phyloP scores from a whole-genome alignment of 176 grass and related monocot genomes.

The Cenchrus purpureus region DNA sequence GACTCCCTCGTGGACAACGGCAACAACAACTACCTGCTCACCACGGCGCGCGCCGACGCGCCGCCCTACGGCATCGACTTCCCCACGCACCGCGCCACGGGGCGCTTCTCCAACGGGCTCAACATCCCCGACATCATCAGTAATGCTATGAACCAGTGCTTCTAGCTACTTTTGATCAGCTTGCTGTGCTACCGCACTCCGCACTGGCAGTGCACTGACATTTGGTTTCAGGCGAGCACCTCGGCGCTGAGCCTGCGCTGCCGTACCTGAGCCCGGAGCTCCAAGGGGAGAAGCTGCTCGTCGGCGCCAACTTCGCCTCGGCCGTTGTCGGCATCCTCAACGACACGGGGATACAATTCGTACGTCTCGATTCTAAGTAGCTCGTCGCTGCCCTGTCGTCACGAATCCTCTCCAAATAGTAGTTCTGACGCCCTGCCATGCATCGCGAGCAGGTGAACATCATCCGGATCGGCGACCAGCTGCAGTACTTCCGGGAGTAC shows the following conservation, averaged over 20 bases:
- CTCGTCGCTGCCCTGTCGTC: neutral
- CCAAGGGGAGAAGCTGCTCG: constrained; percentile 70
- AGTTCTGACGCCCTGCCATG: neutral
- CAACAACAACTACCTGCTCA: constrained; percentile 94
- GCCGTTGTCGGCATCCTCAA: constrained; percentile 94
- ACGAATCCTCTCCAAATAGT: neutral
- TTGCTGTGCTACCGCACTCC: neutral
- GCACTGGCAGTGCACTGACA: neutral
- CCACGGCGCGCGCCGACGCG: constrained; percentile 81
- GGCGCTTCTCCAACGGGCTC: constrained; percentile 90
- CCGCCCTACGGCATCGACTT: constrained; percentile 91
- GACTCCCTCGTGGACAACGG: constrained; percentile 96
- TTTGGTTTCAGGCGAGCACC: constrained; percentile 63
- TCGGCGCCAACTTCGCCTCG: constrained; percentile 97
- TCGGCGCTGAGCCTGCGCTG: constrained; percentile 61
- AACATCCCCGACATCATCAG: constrained; percentile 98
- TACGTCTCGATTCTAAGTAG: constrained; percentile 22
- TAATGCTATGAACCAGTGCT: neutral
- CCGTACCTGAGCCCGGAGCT: constrained; percentile 90
- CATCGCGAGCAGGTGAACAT: constrained; percentile 70
- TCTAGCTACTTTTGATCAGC: neutral
- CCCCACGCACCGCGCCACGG: constrained; percentile 68
- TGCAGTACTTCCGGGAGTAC: constrained; percentile 81
- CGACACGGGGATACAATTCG: constrained; percentile 91
- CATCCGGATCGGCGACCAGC: constrained; percentile 78